A percentile compares a stretch with the other conserved stretches of the same genome.
These are phyloP conservation scores for Erigeron philadelphicus DNA, from an alignment of 140 eudicot species.

Conservation along the genomic window DNA sequence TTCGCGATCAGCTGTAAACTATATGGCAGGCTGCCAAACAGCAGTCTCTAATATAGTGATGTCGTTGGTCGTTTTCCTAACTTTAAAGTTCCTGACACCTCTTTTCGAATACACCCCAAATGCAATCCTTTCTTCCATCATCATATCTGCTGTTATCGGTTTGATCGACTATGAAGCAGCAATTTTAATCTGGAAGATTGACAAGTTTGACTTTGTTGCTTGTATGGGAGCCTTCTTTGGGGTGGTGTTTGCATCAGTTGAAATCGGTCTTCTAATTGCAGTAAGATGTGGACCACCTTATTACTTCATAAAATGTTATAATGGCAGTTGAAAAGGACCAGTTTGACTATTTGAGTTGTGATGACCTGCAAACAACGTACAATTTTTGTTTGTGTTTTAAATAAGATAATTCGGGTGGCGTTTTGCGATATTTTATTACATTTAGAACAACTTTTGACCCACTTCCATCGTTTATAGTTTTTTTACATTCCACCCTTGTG, in stretches of 20 bases:
- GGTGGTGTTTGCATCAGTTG: conserved; percentile 67
- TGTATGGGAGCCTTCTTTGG: conserved; percentile 89
- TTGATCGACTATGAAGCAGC: conserved; percentile 58
- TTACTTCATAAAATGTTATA: background rate
- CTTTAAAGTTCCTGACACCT: conserved; percentile 60
- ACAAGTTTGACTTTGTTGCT: conserved; percentile 68
- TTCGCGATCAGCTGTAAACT: conserved; percentile 84
- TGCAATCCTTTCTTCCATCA: conserved; percentile 73
- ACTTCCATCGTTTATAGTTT: background rate
- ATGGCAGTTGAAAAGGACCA: background rate
- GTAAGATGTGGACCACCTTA: conserved; percentile 31
- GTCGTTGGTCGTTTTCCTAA: conserved; percentile 59
- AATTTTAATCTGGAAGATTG: conserved; percentile 67
- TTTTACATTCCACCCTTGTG: background rate
- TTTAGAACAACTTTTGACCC: background rate
- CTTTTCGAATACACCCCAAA: conserved; percentile 73
- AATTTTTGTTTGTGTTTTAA: background rate
- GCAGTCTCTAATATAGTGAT: conserved; percentile 83
- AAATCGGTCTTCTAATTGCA: conserved; percentile 76
- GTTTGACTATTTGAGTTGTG: background rate
- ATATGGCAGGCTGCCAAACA: conserved; percentile 89
- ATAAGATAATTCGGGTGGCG: background rate
- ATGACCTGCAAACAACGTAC: background rate
- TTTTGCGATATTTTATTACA: background rate
- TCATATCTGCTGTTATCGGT: conserved; percentile 65